Base-by-base conservation (phyloP, 768 basidiomycete species). In the Lactarius deliciosus region DNA sequence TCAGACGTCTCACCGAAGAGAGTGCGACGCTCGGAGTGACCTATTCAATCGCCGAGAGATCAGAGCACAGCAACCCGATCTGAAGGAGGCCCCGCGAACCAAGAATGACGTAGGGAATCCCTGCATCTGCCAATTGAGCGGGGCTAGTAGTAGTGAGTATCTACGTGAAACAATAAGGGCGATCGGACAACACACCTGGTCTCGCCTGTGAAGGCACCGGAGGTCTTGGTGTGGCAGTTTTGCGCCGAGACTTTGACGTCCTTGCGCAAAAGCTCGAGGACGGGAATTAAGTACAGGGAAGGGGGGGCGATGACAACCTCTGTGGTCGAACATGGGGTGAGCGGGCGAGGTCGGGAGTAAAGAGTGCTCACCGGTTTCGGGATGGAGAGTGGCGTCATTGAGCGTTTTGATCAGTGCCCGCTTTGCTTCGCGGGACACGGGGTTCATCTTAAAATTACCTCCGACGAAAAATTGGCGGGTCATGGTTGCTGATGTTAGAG, bases 391-490 rank as follows among this genome's bases (percentile, higher is more conserved):
- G 61, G 94, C 93, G 4, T 85, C 78, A 80, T 97, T 97, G 62
- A 99, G 79, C 58, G 81, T 75, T 60, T 85, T 77, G 72, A 92
- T 78, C 73, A 99, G 84, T 54, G 80, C 78, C 70, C 79, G 79
- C 77, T 90, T 89, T 71, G 86, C 82, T 69, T 82, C 82, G 69
- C 81, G 81, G 43, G 87, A 84, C 65, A 81, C 80, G 34, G 91
- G 91, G 81, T 98, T 96, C 89, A 98, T 89, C 83, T 98, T 99
- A 86, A 96, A 98, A 85, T 98, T 98, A 36, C 95, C 93, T 69
- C 96, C 96, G 73, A 92, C 94, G 75, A 97, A 96, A 81, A 96
- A 96, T 77, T 86, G 81, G 74, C 94, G 92, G 68, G 88, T 66
- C 91, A 91, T 90, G 45, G 59, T 8, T 58, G 66, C 57, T 40